These are phyloP conservation scores for Hyaloscypha finlandica DNA, from an alignment of 495 filamentous ascomycete genomes.

Conservation along the genomic window DNA sequence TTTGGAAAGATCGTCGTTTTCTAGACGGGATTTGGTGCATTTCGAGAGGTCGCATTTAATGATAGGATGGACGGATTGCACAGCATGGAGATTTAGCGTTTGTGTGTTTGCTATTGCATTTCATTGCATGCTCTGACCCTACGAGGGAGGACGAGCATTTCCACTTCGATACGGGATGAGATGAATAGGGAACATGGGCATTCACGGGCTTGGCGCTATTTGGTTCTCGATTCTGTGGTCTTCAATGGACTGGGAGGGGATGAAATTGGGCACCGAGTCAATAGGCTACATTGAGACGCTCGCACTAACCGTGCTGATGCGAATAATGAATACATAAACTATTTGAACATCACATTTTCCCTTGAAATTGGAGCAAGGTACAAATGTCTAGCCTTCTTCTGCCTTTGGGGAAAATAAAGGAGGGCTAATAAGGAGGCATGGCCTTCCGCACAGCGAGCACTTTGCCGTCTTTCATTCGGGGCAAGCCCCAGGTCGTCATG, in stretches of 20 bases:
- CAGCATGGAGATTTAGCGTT: constrained; percentile 14
- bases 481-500: too few species aligned
- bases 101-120: constrained; percentile 19
- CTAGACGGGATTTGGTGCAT: constrained; percentile 12
- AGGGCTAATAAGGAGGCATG: background rate
- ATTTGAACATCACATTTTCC: background rate
- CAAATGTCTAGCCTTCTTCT: too few species aligned
- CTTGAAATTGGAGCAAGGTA: background rate
- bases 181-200: constrained; percentile 9
- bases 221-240: background rate
- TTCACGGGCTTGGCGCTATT: constrained; percentile 1
- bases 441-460: background rate
- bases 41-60: constrained; percentile 28
- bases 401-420: too few species aligned
- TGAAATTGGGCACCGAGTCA: background rate
- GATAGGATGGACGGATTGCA: constrained; percentile 32
- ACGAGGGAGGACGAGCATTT: constrained; percentile 20
- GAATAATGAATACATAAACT: constrained; percentile 25
- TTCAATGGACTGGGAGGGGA: constrained; percentile 2
- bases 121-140: constrained; percentile 19
- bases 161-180: constrained; percentile 4
- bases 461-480: background rate
- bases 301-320: constrained; percentile 22
- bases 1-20: constrained; percentile 27
- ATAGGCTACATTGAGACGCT: constrained; percentile 15